Base-by-base conservation (phyloP, 192 early-diverging fungal species). In the Kappamyces sp. region DNA sequence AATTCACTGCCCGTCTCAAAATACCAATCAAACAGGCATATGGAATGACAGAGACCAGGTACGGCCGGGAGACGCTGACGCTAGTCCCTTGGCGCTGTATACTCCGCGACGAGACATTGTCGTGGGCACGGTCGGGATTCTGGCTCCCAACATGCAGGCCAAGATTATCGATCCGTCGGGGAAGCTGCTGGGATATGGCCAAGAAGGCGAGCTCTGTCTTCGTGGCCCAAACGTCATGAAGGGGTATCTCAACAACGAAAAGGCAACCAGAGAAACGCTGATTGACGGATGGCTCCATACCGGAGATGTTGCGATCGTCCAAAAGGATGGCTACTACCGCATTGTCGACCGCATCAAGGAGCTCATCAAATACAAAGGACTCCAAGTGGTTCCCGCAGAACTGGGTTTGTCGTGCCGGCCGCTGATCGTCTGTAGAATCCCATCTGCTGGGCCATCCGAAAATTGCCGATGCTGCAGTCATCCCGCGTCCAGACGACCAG, bases 331-430 rank as follows among this genome's bases (percentile, higher is more conserved):
- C 4, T 66, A 80, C 62, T 84, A 81, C 63, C 80, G 71, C 51
- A 80, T 89, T 35, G 76, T 85, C 9, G 86, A 89, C 62, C 86
- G 94, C 14, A 63, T 87, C 31, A 97, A 93, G 77, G 89, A 92
- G 63, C 72, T 93, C 7, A 94, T 94, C 71, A 94, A 97, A 66
- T 96, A 89, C 77, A 94, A 94, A 63, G 84, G 87, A 1, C 76
- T 84, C 57, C 80, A 90, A 66, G 87, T 96, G 12, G 78, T 89
- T 2, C 93, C 91, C 1, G 87, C 91, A 1, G 91, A 94, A 66
- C 74, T 96, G 9, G 22, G 22, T 22, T 22, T 22, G 22, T 22
- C 22, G 22, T 22, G 22, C 22, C 22, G 22, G 22, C 22, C 22
- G 22, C 22, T 22, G 22, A 22, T 22, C 22, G 22, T 22, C 22